These are phyloP conservation scores for Fusarium lyarnte DNA, from an alignment of 2,329 filamentous ascomycete species.

Conservation along the genomic window DNA sequence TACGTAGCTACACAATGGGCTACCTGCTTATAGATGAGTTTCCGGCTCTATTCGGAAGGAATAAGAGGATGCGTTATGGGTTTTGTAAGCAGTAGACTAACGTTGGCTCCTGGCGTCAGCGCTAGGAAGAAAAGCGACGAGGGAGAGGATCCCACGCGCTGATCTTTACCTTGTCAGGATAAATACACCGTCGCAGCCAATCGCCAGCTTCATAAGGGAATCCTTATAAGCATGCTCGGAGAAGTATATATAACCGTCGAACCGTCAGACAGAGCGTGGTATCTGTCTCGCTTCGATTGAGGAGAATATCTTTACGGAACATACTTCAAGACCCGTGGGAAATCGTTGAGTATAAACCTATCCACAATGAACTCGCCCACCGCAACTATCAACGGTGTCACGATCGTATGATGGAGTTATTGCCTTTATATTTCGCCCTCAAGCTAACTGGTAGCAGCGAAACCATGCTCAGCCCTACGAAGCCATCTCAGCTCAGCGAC, in stretches of 20 bases:
- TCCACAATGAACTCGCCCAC: neutral
- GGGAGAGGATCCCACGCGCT: neutral
- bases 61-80: accelerated
- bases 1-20: neutral
- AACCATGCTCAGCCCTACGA: slow-evolving; percentile 49
- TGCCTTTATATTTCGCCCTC: accelerated
- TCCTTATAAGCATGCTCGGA: no score
- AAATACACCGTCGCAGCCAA: neutral
- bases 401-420: neutral
- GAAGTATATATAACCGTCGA: neutral
- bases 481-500: slow-evolving; percentile 48
- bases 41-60: neutral
- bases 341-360: neutral
- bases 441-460: neutral
- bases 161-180: neutral
- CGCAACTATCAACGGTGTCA: slow-evolving; percentile 6
- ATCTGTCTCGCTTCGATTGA: no score
- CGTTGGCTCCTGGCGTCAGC: neutral
- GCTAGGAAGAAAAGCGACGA: neutral
- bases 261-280: accelerated
- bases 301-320: no score
- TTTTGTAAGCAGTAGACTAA: neutral
- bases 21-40: neutral
- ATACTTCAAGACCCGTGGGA: accelerated
- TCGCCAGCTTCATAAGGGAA: neutral